Evolutionary conservation across 768 basidiomycete species (phyloP).

Genomic region (Ephemerocybe angulata): DNA sequence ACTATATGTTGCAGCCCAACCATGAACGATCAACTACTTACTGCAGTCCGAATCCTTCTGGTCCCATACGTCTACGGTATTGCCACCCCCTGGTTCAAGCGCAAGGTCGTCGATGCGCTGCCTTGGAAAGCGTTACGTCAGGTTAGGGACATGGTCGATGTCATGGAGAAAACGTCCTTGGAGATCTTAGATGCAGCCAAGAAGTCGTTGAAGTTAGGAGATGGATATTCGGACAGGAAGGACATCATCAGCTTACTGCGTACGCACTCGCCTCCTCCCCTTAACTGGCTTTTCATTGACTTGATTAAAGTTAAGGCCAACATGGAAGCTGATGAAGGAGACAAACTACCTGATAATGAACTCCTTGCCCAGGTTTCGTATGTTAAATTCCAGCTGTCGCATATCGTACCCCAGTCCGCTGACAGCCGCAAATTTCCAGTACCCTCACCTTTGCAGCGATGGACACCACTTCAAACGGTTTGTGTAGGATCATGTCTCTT

Average conservation of each 20-base stretch:
- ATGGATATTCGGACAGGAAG: constrained; percentile 28
- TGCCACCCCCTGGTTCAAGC: constrained; percentile 23
- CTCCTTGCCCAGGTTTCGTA: constrained; percentile 36
- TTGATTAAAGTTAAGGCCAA: constrained; percentile 36
- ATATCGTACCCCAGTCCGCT: neutral
- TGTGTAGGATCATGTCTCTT: constrained; percentile 30
- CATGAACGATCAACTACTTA: constrained; percentile 15
- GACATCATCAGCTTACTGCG: constrained; percentile 47
- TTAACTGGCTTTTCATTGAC: neutral
- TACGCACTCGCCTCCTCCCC: constrained; percentile 19
- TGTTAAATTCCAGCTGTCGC: constrained; percentile 1
- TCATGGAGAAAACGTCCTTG: constrained; percentile 30
- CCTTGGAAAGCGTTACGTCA: constrained; percentile 26
- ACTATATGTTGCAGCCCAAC: neutral
- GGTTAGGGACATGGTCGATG: constrained; percentile 28
- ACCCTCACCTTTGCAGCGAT: constrained; percentile 37
- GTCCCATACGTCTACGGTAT: constrained; percentile 23
- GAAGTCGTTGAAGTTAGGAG: constrained; percentile 27
- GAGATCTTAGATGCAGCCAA: constrained; percentile 34
- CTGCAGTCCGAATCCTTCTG: constrained; percentile 19
- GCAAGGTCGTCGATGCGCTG: constrained; percentile 26
- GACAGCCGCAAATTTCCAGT: constrained; percentile 13
- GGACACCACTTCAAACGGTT: constrained; percentile 39
- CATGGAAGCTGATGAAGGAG: constrained; percentile 27
- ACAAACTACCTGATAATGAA: constrained; percentile 32